Percentiles rank a stretch among this genome's conserved stretches.
phyloP scores from a whole-genome alignment of 495 filamentous ascomycete genomes.

The Penicillium macrosclerotiorum region DNA sequence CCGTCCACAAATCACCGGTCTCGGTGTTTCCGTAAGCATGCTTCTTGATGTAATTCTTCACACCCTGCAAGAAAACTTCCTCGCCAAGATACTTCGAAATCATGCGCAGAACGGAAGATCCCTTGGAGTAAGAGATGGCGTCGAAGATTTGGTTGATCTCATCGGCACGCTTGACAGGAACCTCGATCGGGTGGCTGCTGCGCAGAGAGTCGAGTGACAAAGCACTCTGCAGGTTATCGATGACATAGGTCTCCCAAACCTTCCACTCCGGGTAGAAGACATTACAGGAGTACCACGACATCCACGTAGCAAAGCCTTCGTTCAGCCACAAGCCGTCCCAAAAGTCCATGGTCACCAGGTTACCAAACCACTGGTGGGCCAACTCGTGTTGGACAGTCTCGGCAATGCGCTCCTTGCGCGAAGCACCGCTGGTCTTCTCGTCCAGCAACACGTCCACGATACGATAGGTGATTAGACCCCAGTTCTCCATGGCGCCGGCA shows the following conservation, averaged over 20 bases:
- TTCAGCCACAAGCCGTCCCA: slow-evolving; percentile 99
- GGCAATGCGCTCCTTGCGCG: slow-evolving; percentile 88
- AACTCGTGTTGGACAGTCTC: slow-evolving; percentile 96
- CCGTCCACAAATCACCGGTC: slow-evolving; percentile 88
- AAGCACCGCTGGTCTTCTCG: slow-evolving; percentile 86
- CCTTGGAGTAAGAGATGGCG: slow-evolving; percentile 96
- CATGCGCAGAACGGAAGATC: slow-evolving; percentile 94
- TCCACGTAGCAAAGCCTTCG: slow-evolving; percentile 97
- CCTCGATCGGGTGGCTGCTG: slow-evolving; percentile 95
- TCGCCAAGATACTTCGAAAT: slow-evolving; percentile 94
- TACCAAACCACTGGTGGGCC: slow-evolving; percentile 99
- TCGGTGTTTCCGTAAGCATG: slow-evolving; percentile 76
- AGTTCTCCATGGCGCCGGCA: slow-evolving; percentile 98
- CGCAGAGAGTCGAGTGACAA: slow-evolving; percentile 85
- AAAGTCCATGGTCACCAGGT: slow-evolving; percentile 99
- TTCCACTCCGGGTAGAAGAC: slow-evolving; percentile 97
- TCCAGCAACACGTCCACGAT: slow-evolving; percentile 90
- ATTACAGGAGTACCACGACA: slow-evolving; percentile 59
- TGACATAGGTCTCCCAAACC: slow-evolving; percentile 95
- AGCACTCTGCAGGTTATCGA: slow-evolving; percentile 85
- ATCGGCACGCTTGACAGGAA: slow-evolving; percentile 89
- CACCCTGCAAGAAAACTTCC: slow-evolving; percentile 89
- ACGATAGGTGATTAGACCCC: slow-evolving; percentile 94
- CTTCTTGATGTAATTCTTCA: slow-evolving; percentile 89
- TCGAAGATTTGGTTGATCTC: slow-evolving; percentile 99